These are phyloP conservation scores for Oryza rufipogon DNA, from an alignment of 176 grass and related monocot species.

Conservation along the genomic window DNA sequence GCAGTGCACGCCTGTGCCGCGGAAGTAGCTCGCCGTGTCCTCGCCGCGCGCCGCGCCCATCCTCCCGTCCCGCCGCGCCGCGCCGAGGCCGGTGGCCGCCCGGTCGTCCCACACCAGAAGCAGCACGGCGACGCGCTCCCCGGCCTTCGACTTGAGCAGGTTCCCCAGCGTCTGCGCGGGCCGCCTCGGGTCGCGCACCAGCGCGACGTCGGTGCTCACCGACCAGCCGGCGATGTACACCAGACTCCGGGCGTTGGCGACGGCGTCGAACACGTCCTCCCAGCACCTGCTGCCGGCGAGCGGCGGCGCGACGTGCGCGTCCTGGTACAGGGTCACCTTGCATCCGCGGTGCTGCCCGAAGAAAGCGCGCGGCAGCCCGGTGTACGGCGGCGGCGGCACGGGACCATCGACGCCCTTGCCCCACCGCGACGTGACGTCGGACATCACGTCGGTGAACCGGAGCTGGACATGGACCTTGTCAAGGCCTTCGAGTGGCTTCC, in stretches of 20 bases:
- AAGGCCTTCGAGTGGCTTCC: background rate
- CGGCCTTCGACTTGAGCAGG: conserved; percentile 63
- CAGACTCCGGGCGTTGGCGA: conserved; percentile 50
- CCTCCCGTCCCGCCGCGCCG: background rate
- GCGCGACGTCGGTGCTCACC: conserved; percentile 21
- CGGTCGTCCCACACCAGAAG: conserved; percentile 64
- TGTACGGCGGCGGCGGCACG: background rate
- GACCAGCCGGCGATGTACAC: conserved; percentile 43
- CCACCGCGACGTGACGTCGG: background rate
- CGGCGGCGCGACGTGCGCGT: background rate
- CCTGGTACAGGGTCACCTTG: conserved; percentile 11
- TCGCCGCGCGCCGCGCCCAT: conserved; percentile 44
- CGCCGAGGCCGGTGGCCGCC: conserved; percentile 12
- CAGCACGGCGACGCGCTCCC: conserved; percentile 53
- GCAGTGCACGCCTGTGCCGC: conserved; percentile 41
- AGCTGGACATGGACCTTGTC: background rate
- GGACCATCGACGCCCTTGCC: background rate
- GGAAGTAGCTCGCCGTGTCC: conserved; percentile 50
- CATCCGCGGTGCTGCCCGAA: conserved; percentile 17
- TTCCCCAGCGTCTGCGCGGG: conserved; percentile 40
- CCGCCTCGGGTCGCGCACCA: conserved; percentile 42
- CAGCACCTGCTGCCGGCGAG: background rate
- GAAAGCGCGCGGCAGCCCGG: background rate
- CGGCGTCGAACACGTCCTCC: conserved; percentile 61
- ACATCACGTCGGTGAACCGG: background rate